These are phyloP conservation scores for Primulina eburnea DNA, from an alignment of 257 asterid species.

Conservation along the genomic window DNA sequence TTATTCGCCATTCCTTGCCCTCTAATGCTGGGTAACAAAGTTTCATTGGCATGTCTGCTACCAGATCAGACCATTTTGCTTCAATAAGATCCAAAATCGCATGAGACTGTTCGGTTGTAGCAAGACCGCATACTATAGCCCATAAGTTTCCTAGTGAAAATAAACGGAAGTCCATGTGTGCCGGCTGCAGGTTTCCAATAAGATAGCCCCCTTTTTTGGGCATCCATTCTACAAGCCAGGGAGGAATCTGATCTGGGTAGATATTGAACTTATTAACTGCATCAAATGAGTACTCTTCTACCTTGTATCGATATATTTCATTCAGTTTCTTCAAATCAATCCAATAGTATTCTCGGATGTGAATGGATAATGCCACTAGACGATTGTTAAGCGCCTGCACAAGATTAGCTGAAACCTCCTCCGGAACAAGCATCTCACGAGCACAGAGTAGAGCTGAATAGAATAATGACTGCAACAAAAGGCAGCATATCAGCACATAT, in stretches of 20 bases:
- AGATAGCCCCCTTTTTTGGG: slow-evolving; percentile 70
- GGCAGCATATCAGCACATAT: slow-evolving; percentile 13
- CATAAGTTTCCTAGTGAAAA: slow-evolving; percentile 76
- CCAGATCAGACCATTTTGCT: slow-evolving; percentile 72
- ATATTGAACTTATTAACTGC: slow-evolving; percentile 84
- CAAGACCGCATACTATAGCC: slow-evolving; percentile 65
- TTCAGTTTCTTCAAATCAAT: slow-evolving; percentile 66
- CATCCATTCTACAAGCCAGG: slow-evolving; percentile 88
- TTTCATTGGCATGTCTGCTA: slow-evolving; percentile 75
- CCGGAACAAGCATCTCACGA: slow-evolving; percentile 77
- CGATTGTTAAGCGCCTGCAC: slow-evolving; percentile 65
- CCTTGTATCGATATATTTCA: slow-evolving; percentile 72
- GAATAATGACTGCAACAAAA: slow-evolving; percentile 54
- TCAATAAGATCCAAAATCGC: slow-evolving; percentile 72
- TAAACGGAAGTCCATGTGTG: slow-evolving; percentile 87
- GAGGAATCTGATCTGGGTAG: slow-evolving; percentile 83
- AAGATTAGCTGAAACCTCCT: slow-evolving; percentile 63
- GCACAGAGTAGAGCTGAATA: slow-evolving; percentile 74
- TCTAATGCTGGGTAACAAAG: slow-evolving; percentile 80
- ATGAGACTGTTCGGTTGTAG: slow-evolving; percentile 66
- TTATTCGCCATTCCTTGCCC: slow-evolving; percentile 76
- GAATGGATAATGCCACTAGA: slow-evolving; percentile 69
- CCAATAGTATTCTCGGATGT: slow-evolving; percentile 83
- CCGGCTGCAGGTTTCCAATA: slow-evolving; percentile 81
- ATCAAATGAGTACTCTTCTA: slow-evolving; percentile 78